Evolutionary conservation across 257 asterid genomes (phyloP).

Genomic region (Capsicum rhomboideum): DNA sequence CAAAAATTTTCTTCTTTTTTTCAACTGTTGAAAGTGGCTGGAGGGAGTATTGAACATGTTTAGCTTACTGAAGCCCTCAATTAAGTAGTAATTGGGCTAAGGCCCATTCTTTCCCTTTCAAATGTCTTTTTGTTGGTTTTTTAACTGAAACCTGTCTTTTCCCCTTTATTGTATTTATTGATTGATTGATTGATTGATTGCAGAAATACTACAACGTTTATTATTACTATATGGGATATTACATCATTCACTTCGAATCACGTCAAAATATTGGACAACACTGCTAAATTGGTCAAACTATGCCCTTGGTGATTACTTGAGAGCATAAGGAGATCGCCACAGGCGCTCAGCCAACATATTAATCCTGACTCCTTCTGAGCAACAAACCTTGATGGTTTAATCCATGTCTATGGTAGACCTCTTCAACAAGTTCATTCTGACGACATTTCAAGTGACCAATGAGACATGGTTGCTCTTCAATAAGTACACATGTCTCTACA

Average conservation of each 20-base stretch:
- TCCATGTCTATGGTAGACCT: neutral
- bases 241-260: neutral
- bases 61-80: no score
- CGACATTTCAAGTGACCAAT: neutral
- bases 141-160: no score
- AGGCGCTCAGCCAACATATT: neutral
- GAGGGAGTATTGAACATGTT: no score
- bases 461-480: neutral
- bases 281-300: neutral
- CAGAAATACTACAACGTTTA: no score
- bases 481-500: neutral
- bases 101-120: no score
- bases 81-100: no score
- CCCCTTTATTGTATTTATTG: no score
- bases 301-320: neutral
- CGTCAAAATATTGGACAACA: neutral
- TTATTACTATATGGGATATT: no score
- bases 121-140: no score
- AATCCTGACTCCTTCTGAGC: neutral
- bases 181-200: no score
- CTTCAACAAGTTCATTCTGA: neutral
- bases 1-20: no score
- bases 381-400: neutral
- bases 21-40: no score
- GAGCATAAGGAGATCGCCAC: neutral